Evolutionary conservation across 2,329 filamentous ascomycete genomes (phyloP), one percentile per base, ranked within the genome.

Genomic region (Trichoderma koningiopsis): DNA sequence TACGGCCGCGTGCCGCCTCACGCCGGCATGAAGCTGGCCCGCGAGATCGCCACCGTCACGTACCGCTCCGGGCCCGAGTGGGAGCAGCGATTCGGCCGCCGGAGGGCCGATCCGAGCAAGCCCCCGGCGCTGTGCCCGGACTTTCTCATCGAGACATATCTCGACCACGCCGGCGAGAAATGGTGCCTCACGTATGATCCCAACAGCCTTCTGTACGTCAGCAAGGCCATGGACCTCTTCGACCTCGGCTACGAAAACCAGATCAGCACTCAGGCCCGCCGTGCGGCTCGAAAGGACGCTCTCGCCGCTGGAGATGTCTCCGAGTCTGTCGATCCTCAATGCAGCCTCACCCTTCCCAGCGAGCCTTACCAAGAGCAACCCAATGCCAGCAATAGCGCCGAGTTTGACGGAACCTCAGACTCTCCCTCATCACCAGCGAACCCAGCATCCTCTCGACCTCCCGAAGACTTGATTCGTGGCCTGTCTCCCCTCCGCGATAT

Each of bases 151-250:
- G 96, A 99, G 82, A 99, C 96, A 0, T 99, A 99, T 77, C 88
- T 99, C 22, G 96, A 99, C 79, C 96, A 99, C 76, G 96, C 96
- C 0, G 96, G 96, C 24, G 96, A 99, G 83, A 99, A 99, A 80
- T 99, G 97, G 84, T 97, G 94, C 77, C 85, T 99, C 31, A 94
- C 96, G 72, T 98, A 98, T 78, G 96, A 99, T 76, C 89, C 96
- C 31, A 99, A 99, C 81, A 97, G 94, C 76, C 83, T 98, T 49
- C 84, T 99, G 2, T 99, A 99, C 79, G 93, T 99, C 68, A 97
- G 93, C 79, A 99, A 99, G 81, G 96, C 96, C 5, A 99, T 99
- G 96, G 96, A 99, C 77, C 85, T 99, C 14, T 99, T 99, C 79
- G 96, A 99, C 76, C 87, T 99, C 0, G 94, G 96, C 29, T 83